Evolutionary conservation across 2,329 filamentous ascomycete species (phyloP), one percentile per base, ranked within the genome.

Genomic region (Colletotrichum australisinense): DNA sequence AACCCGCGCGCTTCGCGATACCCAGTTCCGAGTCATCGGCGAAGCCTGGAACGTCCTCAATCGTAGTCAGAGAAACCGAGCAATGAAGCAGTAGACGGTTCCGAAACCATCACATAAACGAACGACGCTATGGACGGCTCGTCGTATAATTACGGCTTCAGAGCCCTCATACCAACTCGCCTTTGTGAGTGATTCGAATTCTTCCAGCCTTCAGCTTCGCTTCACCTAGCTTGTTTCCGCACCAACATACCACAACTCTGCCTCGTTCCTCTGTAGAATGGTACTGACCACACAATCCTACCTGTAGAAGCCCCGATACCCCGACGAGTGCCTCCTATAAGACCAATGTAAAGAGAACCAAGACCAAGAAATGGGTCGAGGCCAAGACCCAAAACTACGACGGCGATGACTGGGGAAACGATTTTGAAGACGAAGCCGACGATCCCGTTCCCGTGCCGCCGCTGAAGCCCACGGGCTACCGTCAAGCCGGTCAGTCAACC

Each of bases 321-420:
- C 74, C 74, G 16, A 66, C 80, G 24, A 79, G 77, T 67, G 81
- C 77, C 71, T 78, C 83, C 30, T 98, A 95, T 84, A 93, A 94
- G 81, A 91, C 95, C 64, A 97, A 98, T 81, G 92, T 98, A 62
- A 96, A 94, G 83, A 92, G 96, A 74, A 90, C 92, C 69, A 97
- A 97, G 85, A 98, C 95, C 68, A 94, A 93, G 84, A 97, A 97
- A 89, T 98, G 96, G 96, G 93, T 96, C 49, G 93, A 97, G 79
- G 96, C 96, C 46, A 96, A 95, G 82, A 88, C 91, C 72, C 92
- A 93, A 78, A 94, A 91, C 80, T 98, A 98, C 80, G 95, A 96
- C 78, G 96, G 95, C 75, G 95, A 97, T 78, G 96, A 98, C 79
- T 98, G 96, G 95, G 96, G 95, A 46, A 93, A 88, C 69, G 91